Conservation (phyloP, 2,329 filamentous ascomycete species). For the Penicillium sp. region DNA sequence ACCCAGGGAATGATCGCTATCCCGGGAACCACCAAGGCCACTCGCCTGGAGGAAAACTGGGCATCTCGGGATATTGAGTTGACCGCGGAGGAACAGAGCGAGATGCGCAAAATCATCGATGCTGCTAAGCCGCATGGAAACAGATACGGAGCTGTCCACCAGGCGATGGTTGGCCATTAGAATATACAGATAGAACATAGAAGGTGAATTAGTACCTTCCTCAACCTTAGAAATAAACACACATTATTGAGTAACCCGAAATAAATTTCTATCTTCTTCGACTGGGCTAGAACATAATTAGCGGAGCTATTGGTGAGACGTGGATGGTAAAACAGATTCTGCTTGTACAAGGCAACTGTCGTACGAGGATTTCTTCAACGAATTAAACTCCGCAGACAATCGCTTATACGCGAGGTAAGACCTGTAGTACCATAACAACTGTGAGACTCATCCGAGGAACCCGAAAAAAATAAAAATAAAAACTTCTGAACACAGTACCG, state of each 20-base stretch:
- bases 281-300: too few species aligned
- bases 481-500: background rate
- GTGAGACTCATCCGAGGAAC: background rate
- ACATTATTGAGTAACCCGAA: background rate
- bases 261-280: too few species aligned
- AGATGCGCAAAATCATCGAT: constrained; percentile 45
- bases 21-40: constrained; percentile 48
- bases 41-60: constrained; percentile 46
- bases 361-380: too few species aligned
- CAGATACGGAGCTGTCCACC: constrained; percentile 31
- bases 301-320: too few species aligned
- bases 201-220: background rate
- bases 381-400: background rate
- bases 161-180: constrained; percentile 31
- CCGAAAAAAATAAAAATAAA: background rate
- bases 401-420: background rate
- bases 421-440: background rate
- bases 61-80: constrained; percentile 39
- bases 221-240: background rate
- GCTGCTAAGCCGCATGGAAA: constrained; percentile 40
- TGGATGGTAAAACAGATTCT: background rate
- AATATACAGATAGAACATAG: background rate
- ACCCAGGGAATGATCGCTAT: constrained; percentile 49
- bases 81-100: constrained; percentile 40
- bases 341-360: too few species aligned